phyloP scores from a whole-genome alignment of 2,329 filamentous ascomycete species.

The Pseudogymnoascus sp. region DNA sequence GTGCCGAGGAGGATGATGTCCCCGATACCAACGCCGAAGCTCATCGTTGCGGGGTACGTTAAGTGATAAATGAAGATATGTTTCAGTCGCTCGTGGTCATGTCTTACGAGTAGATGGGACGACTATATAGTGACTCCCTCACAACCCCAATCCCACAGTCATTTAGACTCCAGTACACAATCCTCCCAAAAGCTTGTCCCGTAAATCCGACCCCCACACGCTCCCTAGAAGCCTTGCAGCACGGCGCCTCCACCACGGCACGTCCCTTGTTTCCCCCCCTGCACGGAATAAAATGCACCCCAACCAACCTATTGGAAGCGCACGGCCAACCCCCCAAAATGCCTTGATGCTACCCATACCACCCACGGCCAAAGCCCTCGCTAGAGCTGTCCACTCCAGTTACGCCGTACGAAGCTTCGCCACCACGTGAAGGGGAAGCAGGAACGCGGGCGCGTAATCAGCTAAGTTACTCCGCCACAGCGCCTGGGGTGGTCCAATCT shows the following conservation, averaged over 20 bases:
- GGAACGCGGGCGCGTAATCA: not conserved
- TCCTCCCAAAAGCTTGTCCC: not conserved
- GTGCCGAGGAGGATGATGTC: constrained; percentile 12
- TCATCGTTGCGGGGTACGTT: not conserved
- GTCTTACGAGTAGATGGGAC: not conserved
- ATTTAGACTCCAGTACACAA: not conserved
- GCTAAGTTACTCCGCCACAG: not conserved
- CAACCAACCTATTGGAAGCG: not conserved
- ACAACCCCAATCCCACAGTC: not conserved
- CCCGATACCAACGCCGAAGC: constrained; percentile 9
- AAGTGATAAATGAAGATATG: not conserved
- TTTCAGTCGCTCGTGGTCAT: not conserved
- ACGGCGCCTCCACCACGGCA: not conserved
- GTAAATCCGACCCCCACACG: not conserved
- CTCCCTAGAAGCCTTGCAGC: not conserved
- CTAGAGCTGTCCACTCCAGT: not conserved
- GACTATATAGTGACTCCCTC: not conserved
- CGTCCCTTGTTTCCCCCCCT: not conserved
- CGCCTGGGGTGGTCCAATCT: not conserved
- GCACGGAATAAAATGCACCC: not conserved
- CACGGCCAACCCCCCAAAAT: not conserved
- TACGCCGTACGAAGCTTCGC: not conserved
- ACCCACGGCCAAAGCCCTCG: not conserved
- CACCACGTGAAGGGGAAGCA: not conserved
- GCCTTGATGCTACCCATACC: not conserved